These are phyloP conservation scores for Apiospora saccharicola DNA, from an alignment of 2,329 filamentous ascomycete genomes.

Conservation along the genomic window DNA sequence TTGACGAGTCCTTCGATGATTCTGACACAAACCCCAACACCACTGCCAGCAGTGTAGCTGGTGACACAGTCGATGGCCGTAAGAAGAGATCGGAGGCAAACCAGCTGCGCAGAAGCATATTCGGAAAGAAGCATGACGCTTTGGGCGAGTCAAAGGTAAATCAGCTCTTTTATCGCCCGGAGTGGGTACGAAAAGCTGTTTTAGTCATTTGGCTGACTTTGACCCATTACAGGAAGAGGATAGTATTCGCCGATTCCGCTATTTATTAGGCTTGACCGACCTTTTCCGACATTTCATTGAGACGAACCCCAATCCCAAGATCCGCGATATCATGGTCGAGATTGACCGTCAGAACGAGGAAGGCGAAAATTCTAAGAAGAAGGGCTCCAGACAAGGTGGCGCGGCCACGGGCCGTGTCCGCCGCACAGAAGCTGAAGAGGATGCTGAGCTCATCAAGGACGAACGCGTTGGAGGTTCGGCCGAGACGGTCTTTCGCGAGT, in stretches of 20 bases:
- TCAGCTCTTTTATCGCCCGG: neutral
- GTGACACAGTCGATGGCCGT: conserved; percentile 80
- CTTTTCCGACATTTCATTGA: conserved; percentile 99
- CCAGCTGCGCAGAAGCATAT: conserved; percentile 87
- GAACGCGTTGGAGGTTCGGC: conserved; percentile 88
- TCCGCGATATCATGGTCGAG: conserved; percentile 91
- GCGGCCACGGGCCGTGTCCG: conserved; percentile 80
- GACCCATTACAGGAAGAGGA: conserved; percentile 77
- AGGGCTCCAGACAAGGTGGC: conserved; percentile 81
- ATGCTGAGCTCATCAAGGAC: conserved; percentile 86
- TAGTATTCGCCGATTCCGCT: conserved; percentile 91
- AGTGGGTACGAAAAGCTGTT: neutral
- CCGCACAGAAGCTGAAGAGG: conserved; percentile 96
- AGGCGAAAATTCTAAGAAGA: conserved; percentile 74
- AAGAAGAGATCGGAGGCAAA: conserved; percentile 87
- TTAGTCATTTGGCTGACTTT: conserved; percentile 23
- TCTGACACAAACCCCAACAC: conserved; percentile 73
- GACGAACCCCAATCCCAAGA: conserved; percentile 92
- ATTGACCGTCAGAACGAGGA: conserved; percentile 93
- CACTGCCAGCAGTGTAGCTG: conserved; percentile 83
- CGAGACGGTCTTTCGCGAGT: conserved; percentile 92
- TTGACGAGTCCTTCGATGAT: conserved; percentile 72
- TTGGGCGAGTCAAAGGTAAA: conserved; percentile 90
- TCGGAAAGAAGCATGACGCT: conserved; percentile 93
- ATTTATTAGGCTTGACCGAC: conserved; percentile 92